A percentile compares a stretch with the other conserved stretches of the same genome.
phyloP scores from a whole-genome alignment of 768 basidiomycete species.

The Termitomyces sp. region DNA sequence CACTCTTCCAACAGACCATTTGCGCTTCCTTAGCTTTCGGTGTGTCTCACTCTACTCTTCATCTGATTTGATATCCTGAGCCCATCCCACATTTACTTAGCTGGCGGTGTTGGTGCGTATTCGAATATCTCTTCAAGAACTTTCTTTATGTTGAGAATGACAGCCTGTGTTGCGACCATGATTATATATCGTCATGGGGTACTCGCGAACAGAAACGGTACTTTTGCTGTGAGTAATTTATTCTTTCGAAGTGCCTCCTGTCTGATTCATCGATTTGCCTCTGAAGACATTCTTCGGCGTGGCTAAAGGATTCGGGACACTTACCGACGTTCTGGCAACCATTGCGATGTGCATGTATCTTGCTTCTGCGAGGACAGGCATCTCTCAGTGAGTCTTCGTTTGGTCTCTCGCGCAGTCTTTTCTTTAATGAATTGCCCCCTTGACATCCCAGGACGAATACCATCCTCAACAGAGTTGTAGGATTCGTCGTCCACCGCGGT shows the following conservation, averaged over 20 bases:
- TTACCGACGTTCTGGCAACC: conserved; percentile 41
- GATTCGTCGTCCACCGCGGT: conserved; percentile 40
- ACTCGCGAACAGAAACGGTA: neutral
- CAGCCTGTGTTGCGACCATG: neutral
- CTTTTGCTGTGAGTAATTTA: conserved; percentile 26
- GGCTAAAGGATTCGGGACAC: conserved; percentile 39
- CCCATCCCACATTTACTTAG: neutral
- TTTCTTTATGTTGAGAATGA: neutral
- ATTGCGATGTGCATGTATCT: conserved; percentile 40
- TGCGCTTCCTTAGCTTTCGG: neutral
- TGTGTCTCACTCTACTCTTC: neutral
- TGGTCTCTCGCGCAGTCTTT: neutral
- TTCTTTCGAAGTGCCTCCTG: too few relatives aligned
- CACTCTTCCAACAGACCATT: neutral
- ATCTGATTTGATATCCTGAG: neutral
- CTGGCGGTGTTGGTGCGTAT: neutral
- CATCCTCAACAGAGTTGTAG: conserved; percentile 34
- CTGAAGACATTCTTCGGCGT: conserved; percentile 40
- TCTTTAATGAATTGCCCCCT: neutral
- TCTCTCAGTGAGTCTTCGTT: conserved; percentile 25
- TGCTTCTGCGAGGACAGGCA: conserved; percentile 31
- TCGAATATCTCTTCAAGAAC: neutral
- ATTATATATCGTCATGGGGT: neutral
- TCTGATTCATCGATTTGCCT: neutral
- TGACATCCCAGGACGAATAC: conserved; percentile 30